phyloP scores from a whole-genome alignment of 495 filamentous ascomycete species.

The Articulospora tetracladia region DNA sequence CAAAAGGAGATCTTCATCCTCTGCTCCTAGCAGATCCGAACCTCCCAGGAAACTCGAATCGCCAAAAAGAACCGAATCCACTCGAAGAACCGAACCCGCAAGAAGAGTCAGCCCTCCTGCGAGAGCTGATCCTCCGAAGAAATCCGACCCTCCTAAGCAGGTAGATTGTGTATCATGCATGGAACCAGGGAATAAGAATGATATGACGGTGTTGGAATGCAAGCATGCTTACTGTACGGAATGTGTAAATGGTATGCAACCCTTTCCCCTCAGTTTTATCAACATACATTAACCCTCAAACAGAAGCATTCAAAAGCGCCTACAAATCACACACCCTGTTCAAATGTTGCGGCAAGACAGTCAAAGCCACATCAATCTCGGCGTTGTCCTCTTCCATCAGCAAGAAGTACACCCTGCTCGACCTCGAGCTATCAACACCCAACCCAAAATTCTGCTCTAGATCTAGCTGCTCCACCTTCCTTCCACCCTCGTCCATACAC shows the following conservation, averaged over 20 bases:
- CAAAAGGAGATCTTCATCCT: background rate
- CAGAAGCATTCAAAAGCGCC: conserved; percentile 14
- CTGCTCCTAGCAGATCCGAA: background rate
- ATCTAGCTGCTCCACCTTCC: background rate
- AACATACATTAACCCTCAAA: conserved; percentile 4
- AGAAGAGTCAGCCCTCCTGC: background rate
- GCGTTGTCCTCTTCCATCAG: background rate
- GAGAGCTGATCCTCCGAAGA: background rate
- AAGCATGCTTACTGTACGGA: conserved; percentile 13
- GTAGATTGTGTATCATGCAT: conserved; percentile 13
- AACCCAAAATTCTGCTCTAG: background rate
- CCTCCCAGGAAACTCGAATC: background rate
- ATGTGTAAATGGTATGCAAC: conserved; percentile 7
- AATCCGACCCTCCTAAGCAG: background rate
- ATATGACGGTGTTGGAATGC: conserved; percentile 6
- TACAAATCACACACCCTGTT: conserved; percentile 6
- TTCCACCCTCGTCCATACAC: background rate
- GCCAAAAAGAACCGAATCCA: background rate
- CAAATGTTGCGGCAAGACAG: conserved; percentile 10
- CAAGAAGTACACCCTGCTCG: background rate
- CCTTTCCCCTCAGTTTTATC: background rate
- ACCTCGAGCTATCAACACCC: background rate
- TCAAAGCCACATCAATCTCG: background rate
- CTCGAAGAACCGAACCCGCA: background rate
- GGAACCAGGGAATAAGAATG: background rate